phyloP scores from a whole-genome alignment of 73 alveolate genomes.

The Tetrahymena elliotti region DNA sequence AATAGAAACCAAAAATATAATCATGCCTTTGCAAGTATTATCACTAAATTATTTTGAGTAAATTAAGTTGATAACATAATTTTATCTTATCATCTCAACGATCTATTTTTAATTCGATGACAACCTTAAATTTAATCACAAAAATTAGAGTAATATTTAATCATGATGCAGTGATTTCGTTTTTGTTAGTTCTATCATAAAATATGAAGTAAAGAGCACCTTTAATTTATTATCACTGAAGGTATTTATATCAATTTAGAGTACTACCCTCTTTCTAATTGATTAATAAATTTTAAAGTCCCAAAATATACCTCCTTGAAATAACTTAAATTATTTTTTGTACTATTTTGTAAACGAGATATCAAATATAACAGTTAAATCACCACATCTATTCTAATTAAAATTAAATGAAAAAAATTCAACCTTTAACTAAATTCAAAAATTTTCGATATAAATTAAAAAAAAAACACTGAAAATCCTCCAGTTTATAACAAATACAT shows the following conservation, averaged over 20 bases:
- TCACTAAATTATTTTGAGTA: background rate
- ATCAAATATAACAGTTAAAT: background rate
- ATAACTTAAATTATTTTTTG: background rate
- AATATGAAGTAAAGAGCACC: background rate
- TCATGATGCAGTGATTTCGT: background rate
- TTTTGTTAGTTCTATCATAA: background rate
- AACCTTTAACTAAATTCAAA: background rate
- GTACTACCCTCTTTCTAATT: background rate
- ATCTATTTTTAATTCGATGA: background rate
- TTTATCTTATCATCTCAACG: background rate
- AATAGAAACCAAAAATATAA: background rate
- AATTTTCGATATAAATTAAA: no score
- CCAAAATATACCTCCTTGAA: background rate
- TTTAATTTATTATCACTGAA: background rate
- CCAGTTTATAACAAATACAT: no score
- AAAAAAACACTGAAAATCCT: background rate
- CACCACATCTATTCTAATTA: background rate
- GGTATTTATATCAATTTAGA: background rate
- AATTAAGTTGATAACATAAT: background rate
- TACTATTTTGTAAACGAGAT: background rate
- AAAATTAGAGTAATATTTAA: background rate
- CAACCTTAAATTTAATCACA: background rate
- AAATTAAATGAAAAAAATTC: no score
- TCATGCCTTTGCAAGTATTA: background rate
- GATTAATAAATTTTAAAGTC: no score